A percentile compares a stretch with the other conserved stretches of the same genome.
Conservation (phyloP, 1,284 basidiomycete genomes). For the Ceratobasidium sp. region DNA sequence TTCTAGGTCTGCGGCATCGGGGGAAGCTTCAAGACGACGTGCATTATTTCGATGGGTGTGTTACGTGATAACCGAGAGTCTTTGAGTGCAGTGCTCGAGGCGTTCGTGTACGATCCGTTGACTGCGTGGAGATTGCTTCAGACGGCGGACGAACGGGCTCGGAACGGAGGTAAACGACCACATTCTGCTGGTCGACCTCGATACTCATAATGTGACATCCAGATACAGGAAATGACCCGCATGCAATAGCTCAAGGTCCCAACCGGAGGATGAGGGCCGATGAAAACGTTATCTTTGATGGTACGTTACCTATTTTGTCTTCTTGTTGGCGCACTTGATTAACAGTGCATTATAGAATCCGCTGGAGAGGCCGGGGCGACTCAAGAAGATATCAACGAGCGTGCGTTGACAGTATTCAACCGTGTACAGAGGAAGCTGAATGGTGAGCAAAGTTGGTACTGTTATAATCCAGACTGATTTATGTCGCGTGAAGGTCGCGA, state of each 20-base stretch:
- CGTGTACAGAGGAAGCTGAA: slow-evolving; percentile 94
- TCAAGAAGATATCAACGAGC: slow-evolving; percentile 89
- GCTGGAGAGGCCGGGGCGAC: slow-evolving; percentile 62
- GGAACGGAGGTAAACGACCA: slow-evolving; percentile 26
- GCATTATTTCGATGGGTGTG: slow-evolving; percentile 98
- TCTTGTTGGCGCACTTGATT: background rate
- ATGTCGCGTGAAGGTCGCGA: slow-evolving; percentile 38
- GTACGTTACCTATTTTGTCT: slow-evolving; percentile 3
- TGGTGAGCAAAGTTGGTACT: slow-evolving; percentile 60
- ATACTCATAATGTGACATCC: background rate
- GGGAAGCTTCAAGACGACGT: slow-evolving; percentile 95
- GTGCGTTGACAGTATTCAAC: slow-evolving; percentile 90
- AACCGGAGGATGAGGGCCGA: slow-evolving; percentile 73
- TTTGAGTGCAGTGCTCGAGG: slow-evolving; percentile 96
- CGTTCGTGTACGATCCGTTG: slow-evolving; percentile 89
- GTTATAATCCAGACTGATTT: background rate
- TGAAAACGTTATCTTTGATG: slow-evolving; percentile 45
- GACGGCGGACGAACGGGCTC: slow-evolving; percentile 51
- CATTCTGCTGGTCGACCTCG: background rate
- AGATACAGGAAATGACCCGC: slow-evolving; percentile 41
- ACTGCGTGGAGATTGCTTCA: slow-evolving; percentile 90
- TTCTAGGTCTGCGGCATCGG: slow-evolving; percentile 92
- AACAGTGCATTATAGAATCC: slow-evolving; percentile 59
- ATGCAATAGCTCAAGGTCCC: slow-evolving; percentile 66
- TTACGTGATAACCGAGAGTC: slow-evolving; percentile 97